Percentiles rank a stretch among this genome's conserved stretches.
phyloP scores from a whole-genome alignment of 192 early-diverging fungal species.

The Geosiphon pyriformis region DNA sequence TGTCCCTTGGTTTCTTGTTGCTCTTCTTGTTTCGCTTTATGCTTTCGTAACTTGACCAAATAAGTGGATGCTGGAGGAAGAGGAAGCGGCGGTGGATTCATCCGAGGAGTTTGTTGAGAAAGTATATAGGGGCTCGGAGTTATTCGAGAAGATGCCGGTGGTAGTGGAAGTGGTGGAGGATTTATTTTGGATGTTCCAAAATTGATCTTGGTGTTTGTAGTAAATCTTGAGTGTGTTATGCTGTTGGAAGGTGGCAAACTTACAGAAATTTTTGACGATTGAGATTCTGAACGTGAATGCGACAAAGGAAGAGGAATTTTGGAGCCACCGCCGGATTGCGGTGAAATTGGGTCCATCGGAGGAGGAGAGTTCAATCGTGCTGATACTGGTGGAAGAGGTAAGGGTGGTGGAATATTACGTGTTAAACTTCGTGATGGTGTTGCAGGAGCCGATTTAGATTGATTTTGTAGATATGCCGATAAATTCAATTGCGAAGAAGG shows the following conservation, averaged over 20 bases:
- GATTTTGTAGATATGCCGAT: not conserved
- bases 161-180: slow-evolving; percentile 20
- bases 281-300: not conserved
- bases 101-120: not conserved
- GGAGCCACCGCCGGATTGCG: not conserved
- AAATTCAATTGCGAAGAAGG: not conserved
- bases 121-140: not conserved
- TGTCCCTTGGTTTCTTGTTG: not conserved
- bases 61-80: not conserved
- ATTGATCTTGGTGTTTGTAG: not conserved
- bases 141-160: not conserved
- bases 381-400: not conserved
- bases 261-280: not conserved
- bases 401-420: not conserved
- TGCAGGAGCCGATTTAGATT: not conserved
- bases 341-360: not conserved
- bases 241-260: not conserved
- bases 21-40: not conserved
- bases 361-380: not conserved
- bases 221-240: not conserved
- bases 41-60: not conserved
- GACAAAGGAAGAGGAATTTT: not conserved
- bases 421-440: not conserved
- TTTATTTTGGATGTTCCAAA: not conserved
- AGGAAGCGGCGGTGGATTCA: not conserved